Percentiles rank a stretch among this genome's conserved stretches.
Conservation (phyloP, 306 rosid genomes). For the Benincasa hispida region DNA sequence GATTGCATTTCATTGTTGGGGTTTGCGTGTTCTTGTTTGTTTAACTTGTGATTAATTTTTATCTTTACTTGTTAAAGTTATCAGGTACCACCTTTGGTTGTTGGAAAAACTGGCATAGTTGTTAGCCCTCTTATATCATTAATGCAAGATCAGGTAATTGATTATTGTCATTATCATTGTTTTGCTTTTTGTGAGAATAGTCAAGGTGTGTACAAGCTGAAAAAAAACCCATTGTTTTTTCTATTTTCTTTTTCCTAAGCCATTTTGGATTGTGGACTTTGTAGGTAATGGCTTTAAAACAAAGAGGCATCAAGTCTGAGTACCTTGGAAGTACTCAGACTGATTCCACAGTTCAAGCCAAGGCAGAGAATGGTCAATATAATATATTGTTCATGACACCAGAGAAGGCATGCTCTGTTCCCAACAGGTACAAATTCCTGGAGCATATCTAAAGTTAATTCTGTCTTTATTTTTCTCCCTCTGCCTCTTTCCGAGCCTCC, state of each 20-base stretch:
- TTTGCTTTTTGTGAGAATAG: neutral
- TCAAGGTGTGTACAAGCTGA: neutral
- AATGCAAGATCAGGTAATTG: constrained; percentile 84
- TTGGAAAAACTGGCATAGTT: constrained; percentile 66
- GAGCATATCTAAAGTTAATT: neutral
- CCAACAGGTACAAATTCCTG: constrained; percentile 38
- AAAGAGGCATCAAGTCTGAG: constrained; percentile 76
- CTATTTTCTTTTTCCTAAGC: neutral
- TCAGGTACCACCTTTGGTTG: constrained; percentile 83
- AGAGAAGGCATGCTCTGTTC: constrained; percentile 68
- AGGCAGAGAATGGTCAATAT: constrained; percentile 72
- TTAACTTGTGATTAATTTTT: neutral
- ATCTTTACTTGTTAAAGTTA: constrained; percentile 26
- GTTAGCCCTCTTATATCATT: constrained; percentile 78
- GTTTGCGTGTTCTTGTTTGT: neutral
- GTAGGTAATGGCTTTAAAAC: constrained; percentile 82
- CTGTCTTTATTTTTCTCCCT: neutral
- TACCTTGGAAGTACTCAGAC: constrained; percentile 78
- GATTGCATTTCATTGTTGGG: neutral
- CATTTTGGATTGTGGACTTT: neutral
- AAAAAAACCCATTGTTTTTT: neutral
- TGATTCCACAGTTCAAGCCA: constrained; percentile 48
- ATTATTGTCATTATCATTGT: neutral
- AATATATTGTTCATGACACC: constrained; percentile 82
- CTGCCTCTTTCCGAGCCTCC: neutral